Evolutionary conservation across 805 yeast genomes (phyloP), one percentile per base, ranked within the genome.

Genomic region (Zygotorulaspora chibaensis): DNA sequence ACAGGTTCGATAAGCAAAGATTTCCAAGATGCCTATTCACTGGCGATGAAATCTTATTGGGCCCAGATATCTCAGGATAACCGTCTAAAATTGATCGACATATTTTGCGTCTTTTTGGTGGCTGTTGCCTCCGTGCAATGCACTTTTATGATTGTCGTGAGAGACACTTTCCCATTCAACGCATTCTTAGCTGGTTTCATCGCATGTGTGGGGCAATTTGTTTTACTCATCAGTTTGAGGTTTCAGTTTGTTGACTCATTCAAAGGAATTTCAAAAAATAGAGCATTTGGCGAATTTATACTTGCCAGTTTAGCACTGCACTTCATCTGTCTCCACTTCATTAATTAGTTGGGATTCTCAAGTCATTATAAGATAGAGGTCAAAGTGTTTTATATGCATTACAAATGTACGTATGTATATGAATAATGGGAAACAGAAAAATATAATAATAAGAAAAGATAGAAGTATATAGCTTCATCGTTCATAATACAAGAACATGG

Each of bases 171-270:
- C 77, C 99, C 99, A 13, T 93, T 93, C 77, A 93, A 93, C 68
- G 98, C 96, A 18, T 93, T 93, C 63, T 74, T 93, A 48, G 91
- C 96, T 16, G 98, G 98, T 1, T 93, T 93, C 63, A 78, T 84
- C 45, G 73, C 88, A 17, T 87, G 97, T 37, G 97, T 93, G 41
- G 98, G 96, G 11, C 98, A 93, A 67, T 93, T 93, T 65, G 98
- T 93, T 20, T 76, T 93, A 52, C 80, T 95, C 10, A 87, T 86
- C 35, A 76, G 86, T 50, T 72, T 93, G 59, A 76, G 98, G 60
- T 75, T 91, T 59, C 97, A 90, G 62, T 72, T 76, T 47, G 67
- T 72, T 48, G 57, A 72, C 37, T 67, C 68, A 45, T 78, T 77
- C 60, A 59, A 57, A 3, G 62, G 67, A 3, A 71, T 78, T 33